A percentile compares a stretch with the other conserved stretches of the same genome.
Evolutionary conservation across 768 basidiomycete genomes (phyloP).

Genomic region (Lentinula aciculospora): DNA sequence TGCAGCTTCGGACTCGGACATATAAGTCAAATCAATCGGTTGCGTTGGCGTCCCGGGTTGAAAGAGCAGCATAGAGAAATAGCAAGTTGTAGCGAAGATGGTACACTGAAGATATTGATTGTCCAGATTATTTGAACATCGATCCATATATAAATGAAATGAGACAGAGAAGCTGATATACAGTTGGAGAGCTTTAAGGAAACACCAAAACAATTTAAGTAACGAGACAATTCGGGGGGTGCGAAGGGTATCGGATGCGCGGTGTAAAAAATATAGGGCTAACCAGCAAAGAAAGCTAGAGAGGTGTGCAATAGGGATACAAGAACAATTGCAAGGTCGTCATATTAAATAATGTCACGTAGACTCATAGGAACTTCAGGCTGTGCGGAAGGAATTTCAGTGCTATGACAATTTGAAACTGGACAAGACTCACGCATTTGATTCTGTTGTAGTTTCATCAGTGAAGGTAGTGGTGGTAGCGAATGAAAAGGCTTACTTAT

Average conservation of each 20-base stretch:
- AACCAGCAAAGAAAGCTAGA: conserved; percentile 25
- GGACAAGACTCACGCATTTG: conserved; percentile 69
- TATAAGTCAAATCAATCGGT: conserved; percentile 69
- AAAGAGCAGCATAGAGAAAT: conserved; percentile 37
- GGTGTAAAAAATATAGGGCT: conserved; percentile 42
- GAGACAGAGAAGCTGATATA: conserved; percentile 49
- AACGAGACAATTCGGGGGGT: conserved; percentile 60
- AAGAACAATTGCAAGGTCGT: conserved; percentile 46
- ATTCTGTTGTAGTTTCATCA: conserved; percentile 39
- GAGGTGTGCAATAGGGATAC: conserved; percentile 75
- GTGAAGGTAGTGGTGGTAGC: background rate
- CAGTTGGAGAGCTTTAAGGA: conserved; percentile 46
- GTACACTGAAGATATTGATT: conserved; percentile 75
- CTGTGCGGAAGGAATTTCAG: conserved; percentile 31
- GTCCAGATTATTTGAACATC: conserved; percentile 47
- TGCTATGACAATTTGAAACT: conserved; percentile 14
- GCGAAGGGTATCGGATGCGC: conserved; percentile 67
- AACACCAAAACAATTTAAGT: conserved; percentile 38
- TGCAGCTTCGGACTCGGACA: conserved; percentile 69
- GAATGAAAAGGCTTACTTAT: conserved; percentile 57
- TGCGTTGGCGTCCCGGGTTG: conserved; percentile 68
- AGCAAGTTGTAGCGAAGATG: conserved; percentile 91
- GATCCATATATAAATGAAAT: conserved; percentile 35
- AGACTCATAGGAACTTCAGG: conserved; percentile 90
- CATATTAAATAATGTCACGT: conserved; percentile 78